A percentile compares a stretch with the other conserved stretches of the same genome.
phyloP scores from a whole-genome alignment of 1,139 yeast species.

The Taphrina betulina region DNA sequence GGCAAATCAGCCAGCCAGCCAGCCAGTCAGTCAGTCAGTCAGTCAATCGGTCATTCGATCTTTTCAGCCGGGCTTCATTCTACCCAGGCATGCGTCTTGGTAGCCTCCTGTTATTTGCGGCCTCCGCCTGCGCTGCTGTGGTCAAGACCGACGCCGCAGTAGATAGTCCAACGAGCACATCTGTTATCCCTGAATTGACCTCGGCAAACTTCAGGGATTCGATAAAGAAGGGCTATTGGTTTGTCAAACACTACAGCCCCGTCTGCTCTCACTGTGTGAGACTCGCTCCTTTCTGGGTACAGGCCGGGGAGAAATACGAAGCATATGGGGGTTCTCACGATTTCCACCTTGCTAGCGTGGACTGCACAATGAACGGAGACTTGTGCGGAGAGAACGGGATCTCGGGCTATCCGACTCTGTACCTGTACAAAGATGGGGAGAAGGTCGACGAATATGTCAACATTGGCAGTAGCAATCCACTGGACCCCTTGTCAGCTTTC shows the following conservation, averaged over 20 bases:
- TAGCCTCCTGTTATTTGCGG: too few relatives aligned
- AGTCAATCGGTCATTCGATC: too few relatives aligned
- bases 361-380: slow-evolving; percentile 48
- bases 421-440: slow-evolving; percentile 44
- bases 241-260: slow-evolving; percentile 49
- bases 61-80: too few relatives aligned
- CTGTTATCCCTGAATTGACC: slow-evolving; percentile 14
- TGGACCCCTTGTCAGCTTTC: slow-evolving; percentile 29
- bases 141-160: too few relatives aligned
- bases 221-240: slow-evolving; percentile 42
- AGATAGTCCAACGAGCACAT: too few relatives aligned
- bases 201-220: slow-evolving; percentile 9
- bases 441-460: slow-evolving; percentile 40
- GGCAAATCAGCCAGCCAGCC: too few relatives aligned
- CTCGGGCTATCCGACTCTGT: slow-evolving; percentile 44
- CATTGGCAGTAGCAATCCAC: slow-evolving; percentile 32
- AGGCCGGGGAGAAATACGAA: slow-evolving; percentile 41
- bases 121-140: too few relatives aligned
- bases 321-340: slow-evolving; percentile 39
- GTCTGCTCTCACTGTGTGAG: slow-evolving; percentile 47
- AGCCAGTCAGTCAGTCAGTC: too few relatives aligned
- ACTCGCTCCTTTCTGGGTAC: slow-evolving; percentile 47
- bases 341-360: slow-evolving; percentile 46
- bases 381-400: slow-evolving; percentile 44
- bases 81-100: too few relatives aligned